Evolutionary conservation across 2,329 filamentous ascomycete species (phyloP), one percentile per base, ranked within the genome.

Genomic region (Cytospora piceicola): DNA sequence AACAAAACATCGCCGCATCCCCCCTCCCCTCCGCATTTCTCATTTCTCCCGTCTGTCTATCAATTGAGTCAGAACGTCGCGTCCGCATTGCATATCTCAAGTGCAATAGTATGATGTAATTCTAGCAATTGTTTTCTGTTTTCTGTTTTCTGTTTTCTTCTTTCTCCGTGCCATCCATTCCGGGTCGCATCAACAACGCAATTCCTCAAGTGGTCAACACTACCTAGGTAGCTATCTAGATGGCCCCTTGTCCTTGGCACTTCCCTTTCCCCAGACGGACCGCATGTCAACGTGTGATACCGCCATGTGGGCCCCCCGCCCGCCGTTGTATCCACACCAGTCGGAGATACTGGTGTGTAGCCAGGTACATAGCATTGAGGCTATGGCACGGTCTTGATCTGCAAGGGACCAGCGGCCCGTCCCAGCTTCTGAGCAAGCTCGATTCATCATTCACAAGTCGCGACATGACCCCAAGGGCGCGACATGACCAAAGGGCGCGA

Each of bases 351-450:
- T n/a, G 46, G 46, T 24, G 24, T 22, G n/a, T 24, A 49, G 9
- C 20, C 46, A n/a, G 46, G 46, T 24, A 49, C 12, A 9, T 24
- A 49, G 9, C 20, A 49, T 22, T 49, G 46, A 22, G 5, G 39
- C 53, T 20, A 56, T 30, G 52, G 53, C 53, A 29, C 42, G 53
- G 39, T 32, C 22, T 22, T 32, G 51, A 57, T 57, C 53, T 51
- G 30, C 53, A 52, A 55, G 61, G 53, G 53, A 51, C 61, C 53
- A 63, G 30, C 61, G 61, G 61, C 61, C 61, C 61, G 61, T 7
- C 39, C 61, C 59, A 30, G 22, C 27, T 51, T 36, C 49, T 53
- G 17, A 3, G 36, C 53, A 24, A 30, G 49, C 34, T 36, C 52
- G 36, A 42, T 27, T 62, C 29, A 39, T 29, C 29, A 52, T 56